Conservation (phyloP, 129 eudicot species). For the Silybum marianum region DNA sequence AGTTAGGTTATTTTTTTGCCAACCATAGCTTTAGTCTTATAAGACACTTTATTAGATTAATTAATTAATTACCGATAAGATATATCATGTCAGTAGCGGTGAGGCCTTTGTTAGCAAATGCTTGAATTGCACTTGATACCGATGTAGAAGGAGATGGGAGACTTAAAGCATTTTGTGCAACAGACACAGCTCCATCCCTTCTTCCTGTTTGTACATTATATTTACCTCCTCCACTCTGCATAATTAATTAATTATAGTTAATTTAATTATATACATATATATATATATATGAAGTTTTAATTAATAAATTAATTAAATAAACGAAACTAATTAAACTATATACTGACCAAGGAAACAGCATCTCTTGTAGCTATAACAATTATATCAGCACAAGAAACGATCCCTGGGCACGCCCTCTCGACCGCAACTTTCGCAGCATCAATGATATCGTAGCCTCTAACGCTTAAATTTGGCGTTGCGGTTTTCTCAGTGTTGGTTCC, state of each 20-base stretch:
- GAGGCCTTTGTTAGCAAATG: slow-evolving; percentile 40
- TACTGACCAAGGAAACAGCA: slow-evolving; percentile 46
- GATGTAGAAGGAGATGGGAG: slow-evolving; percentile 54
- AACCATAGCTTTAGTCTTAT: too few relatives aligned
- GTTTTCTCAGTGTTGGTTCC: slow-evolving; percentile 49
- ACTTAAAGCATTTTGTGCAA: slow-evolving; percentile 30
- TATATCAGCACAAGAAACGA: slow-evolving; percentile 71
- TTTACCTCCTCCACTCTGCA: slow-evolving; percentile 55
- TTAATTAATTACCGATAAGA: slow-evolving; percentile 45
- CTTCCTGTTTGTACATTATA: slow-evolving; percentile 55
- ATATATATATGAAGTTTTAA: too few relatives aligned
- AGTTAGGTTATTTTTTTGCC: too few relatives aligned
- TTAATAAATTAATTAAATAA: neutral
- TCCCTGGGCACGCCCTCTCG: slow-evolving; percentile 46
- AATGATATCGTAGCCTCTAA: slow-evolving; percentile 54
- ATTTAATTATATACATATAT: neutral
- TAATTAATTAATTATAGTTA: neutral
- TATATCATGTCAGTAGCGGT: slow-evolving; percentile 44
- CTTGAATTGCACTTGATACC: slow-evolving; percentile 37
- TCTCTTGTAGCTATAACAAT: slow-evolving; percentile 60
- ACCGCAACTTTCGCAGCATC: slow-evolving; percentile 47
- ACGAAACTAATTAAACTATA: neutral
- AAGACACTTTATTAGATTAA: too few relatives aligned
- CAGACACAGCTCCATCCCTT: slow-evolving; percentile 52
- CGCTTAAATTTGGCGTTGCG: slow-evolving; percentile 43